Percentiles rank a stretch among this genome's conserved stretches.
Conservation (phyloP, 371 early-diverging fungal species). For the Mortierella sp. region DNA sequence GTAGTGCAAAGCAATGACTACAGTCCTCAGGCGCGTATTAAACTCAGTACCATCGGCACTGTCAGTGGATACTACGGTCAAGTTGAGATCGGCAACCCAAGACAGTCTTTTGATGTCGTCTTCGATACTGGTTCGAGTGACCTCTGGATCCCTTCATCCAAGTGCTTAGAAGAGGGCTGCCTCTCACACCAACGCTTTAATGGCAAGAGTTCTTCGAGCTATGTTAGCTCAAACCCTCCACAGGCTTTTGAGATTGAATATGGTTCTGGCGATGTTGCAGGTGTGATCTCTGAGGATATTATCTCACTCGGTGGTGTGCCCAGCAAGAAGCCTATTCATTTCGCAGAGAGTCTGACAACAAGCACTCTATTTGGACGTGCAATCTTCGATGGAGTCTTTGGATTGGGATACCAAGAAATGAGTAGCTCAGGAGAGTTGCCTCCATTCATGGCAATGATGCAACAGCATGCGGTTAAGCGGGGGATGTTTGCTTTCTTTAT, state of each 20-base stretch:
- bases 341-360: constrained; percentile 68
- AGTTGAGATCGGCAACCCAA: constrained; percentile 70
- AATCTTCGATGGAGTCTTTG: constrained; percentile 79
- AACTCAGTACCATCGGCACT: constrained; percentile 37
- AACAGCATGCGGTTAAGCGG: constrained; percentile 68
- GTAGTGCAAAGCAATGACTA: not conserved
- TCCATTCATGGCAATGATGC: constrained; percentile 79
- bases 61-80: constrained; percentile 64
- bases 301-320: constrained; percentile 62
- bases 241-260: constrained; percentile 68
- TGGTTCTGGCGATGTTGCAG: constrained; percentile 73
- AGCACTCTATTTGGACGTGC: constrained; percentile 69
- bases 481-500: constrained; percentile 82
- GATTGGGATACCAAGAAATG: constrained; percentile 72
- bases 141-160: constrained; percentile 68
- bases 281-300: constrained; percentile 64
- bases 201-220: constrained; percentile 58
- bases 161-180: constrained; percentile 62
- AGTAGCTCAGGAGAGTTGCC: constrained; percentile 64
- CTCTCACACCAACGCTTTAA: constrained; percentile 59
- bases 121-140: constrained; percentile 80
- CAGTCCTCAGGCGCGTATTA: constrained; percentile 35
- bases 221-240: constrained; percentile 47
- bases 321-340: constrained; percentile 56
- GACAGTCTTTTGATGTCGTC: constrained; percentile 68